Conservation (phyloP, 1,284 basidiomycete genomes). For the Puccinia hordei region DNA sequence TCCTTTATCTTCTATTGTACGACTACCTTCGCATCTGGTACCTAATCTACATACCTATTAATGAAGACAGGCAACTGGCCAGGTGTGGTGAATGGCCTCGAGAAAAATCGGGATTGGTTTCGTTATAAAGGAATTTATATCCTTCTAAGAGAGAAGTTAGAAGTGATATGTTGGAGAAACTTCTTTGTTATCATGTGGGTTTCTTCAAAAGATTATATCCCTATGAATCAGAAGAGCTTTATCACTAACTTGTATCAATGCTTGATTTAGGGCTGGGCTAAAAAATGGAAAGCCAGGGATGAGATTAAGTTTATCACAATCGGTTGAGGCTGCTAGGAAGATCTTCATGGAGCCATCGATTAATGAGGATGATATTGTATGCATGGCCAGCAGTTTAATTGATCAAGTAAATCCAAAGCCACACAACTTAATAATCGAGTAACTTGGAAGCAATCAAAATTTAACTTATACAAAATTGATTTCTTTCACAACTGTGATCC, state of each 20-base stretch:
- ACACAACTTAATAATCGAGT: conserved; percentile 59
- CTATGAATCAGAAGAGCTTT: neutral
- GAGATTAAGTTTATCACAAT: conserved; percentile 58
- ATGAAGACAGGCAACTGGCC: conserved; percentile 58
- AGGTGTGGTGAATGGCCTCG: conserved; percentile 55
- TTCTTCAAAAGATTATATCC: neutral
- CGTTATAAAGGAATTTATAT: conserved; percentile 59
- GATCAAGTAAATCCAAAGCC: conserved; percentile 57
- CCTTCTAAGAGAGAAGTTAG: conserved; percentile 60
- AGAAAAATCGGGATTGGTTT: conserved; percentile 58
- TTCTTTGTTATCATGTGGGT: conserved; percentile 59
- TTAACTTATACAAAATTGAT: neutral
- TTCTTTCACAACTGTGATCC: neutral
- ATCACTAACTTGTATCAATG: neutral
- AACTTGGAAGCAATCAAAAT: conserved; percentile 10
- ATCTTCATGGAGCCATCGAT: conserved; percentile 58
- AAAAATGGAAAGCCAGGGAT: conserved; percentile 51
- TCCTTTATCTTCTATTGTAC: neutral
- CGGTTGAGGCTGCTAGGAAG: conserved; percentile 57
- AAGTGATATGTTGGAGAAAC: conserved; percentile 61
- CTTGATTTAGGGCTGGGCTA: conserved; percentile 50
- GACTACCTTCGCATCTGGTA: neutral
- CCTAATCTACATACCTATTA: neutral
- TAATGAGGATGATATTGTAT: conserved; percentile 60
- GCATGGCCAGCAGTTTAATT: conserved; percentile 59